phyloP scores from a whole-genome alignment of 1,139 yeast species.

The Zhuliangozyma blackwelliae region DNA sequence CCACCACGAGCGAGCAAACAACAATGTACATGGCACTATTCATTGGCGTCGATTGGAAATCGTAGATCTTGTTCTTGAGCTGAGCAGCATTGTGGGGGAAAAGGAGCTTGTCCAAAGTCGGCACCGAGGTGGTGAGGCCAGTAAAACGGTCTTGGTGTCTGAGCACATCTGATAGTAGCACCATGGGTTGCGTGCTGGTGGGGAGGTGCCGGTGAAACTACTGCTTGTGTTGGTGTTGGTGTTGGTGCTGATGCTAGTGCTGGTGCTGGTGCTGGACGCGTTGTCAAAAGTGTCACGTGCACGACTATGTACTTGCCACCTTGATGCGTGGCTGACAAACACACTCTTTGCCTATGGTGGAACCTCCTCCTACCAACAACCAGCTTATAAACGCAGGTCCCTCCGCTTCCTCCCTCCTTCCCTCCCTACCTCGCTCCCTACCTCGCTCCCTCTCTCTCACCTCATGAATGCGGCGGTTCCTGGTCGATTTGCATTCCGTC shows the following conservation, averaged over 20 bases:
- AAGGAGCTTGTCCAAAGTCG: conserved; percentile 22
- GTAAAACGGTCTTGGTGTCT: conserved; percentile 7
- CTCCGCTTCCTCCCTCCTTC: no score
- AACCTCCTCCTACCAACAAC: no score
- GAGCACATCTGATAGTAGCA: conserved; percentile 7
- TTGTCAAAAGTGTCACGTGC: no score
- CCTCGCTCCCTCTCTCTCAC: no score
- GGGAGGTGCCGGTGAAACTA: background rate
- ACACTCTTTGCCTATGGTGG: no score
- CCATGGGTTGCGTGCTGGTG: conserved; percentile 3
- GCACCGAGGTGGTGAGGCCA: conserved; percentile 21
- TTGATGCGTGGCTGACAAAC: no score
- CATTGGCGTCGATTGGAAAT: conserved; percentile 37
- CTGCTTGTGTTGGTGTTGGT: background rate
- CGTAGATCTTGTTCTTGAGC: conserved; percentile 23
- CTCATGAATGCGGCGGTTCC: no score
- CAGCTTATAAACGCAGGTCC: no score
- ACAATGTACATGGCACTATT: conserved; percentile 21
- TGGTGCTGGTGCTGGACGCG: no score
- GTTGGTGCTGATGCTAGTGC: background rate
- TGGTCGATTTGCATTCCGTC: no score
- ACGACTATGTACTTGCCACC: no score
- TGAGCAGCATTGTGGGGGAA: conserved; percentile 9
- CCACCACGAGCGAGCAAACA: conserved; percentile 20
- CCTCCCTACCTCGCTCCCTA: no score